Conservation (phyloP, 176 grass and related monocot species). For the Saccharum officinarum region DNA sequence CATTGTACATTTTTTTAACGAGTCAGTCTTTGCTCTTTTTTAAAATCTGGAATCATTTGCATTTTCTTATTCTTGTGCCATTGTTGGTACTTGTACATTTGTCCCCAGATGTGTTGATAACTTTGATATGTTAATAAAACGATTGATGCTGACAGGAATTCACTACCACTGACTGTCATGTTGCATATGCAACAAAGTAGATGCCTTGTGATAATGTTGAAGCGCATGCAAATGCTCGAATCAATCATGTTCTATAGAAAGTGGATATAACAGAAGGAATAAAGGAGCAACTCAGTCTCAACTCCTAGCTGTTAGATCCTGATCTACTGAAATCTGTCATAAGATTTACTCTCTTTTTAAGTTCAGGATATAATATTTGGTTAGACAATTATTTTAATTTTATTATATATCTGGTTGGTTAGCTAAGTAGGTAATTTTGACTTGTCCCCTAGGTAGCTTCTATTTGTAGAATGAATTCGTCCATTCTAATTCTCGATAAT, state of each 20-base stretch:
- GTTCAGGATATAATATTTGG: conserved; percentile 3
- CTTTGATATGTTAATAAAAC: conserved; percentile 37
- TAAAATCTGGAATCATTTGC: conserved; percentile 26
- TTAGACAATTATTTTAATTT: conserved; percentile 21
- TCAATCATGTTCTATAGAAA: conserved; percentile 40
- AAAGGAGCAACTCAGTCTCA: conserved; percentile 44
- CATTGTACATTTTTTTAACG: conserved; percentile 31
- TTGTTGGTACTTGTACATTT: conserved; percentile 41
- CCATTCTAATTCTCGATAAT: conserved; percentile 18
- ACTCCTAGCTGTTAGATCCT: conserved; percentile 29
- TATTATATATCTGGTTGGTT: conserved; percentile 12
- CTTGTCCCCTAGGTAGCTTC: conserved; percentile 32
- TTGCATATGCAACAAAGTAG: conserved; percentile 56
- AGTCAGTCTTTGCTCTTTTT: conserved; percentile 22
- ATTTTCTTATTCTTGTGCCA: conserved; percentile 35
- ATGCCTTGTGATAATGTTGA: conserved; percentile 54
- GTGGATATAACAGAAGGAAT: conserved; percentile 51
- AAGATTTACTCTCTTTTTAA: conserved; percentile 34
- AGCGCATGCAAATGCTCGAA: conserved; percentile 47
- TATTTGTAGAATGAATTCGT: conserved; percentile 40
- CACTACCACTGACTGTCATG: conserved; percentile 34
- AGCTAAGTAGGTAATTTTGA: conserved; percentile 38
- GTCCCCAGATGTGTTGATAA: conserved; percentile 38
- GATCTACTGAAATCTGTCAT: conserved; percentile 26
- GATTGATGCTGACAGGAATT: conserved; percentile 47